phyloP scores from a whole-genome alignment of 73 alveolate genomes.

The Durusdinium trenchii region DNA sequence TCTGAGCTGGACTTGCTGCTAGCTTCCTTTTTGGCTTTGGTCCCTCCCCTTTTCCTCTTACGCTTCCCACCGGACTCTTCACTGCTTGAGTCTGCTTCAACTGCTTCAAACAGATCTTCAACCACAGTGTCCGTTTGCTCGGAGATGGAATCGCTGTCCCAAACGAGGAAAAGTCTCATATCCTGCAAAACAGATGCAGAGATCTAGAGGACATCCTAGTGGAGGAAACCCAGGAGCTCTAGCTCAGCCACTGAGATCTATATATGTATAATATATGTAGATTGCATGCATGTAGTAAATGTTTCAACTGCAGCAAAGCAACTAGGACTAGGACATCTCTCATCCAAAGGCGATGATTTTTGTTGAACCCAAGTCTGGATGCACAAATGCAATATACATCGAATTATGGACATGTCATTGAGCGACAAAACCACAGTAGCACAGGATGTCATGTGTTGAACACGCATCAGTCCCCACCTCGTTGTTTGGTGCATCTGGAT shows the following conservation, averaged over 20 bases:
- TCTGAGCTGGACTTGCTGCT: no score
- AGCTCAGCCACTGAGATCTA: neutral
- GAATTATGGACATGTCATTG: neutral
- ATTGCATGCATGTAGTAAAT: neutral
- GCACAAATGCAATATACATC: neutral
- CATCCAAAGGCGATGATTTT: neutral
- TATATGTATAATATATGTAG: neutral
- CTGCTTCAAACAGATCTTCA: neutral
- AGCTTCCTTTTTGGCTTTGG: no score
- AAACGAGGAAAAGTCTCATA: neutral
- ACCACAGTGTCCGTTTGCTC: neutral
- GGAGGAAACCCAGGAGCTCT: neutral
- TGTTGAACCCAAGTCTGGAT: neutral
- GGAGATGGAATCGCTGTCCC: neutral
- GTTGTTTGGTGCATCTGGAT: neutral
- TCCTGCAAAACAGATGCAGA: neutral
- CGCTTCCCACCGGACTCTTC: no score
- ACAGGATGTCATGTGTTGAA: neutral
- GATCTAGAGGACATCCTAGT: neutral
- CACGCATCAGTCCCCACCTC: neutral
- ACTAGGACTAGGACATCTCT: neutral
- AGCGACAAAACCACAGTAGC: neutral
- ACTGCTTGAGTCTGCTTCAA: neutral
- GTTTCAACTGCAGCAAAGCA: neutral
- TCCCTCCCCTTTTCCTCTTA: no score